These are phyloP conservation scores for Pseudogymnoascus sp. DNA, from an alignment of 2,329 filamentous ascomycete genomes.

Conservation along the genomic window DNA sequence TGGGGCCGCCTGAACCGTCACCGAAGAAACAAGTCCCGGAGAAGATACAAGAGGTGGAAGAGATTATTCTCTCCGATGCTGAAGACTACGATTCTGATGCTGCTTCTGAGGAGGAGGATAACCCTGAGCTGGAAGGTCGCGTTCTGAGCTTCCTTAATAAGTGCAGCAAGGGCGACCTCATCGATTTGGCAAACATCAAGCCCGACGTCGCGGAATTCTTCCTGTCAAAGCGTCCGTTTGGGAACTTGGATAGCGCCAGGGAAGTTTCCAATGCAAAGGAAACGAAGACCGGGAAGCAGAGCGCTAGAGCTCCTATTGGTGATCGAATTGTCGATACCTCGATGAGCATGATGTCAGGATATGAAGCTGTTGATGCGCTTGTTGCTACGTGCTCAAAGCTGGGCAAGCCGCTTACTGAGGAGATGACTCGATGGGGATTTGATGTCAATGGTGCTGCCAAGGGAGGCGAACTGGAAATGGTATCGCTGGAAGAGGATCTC, in stretches of 20 bases:
- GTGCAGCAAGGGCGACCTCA: conserved; percentile 65
- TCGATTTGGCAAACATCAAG: conserved; percentile 71
- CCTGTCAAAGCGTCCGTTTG: conserved; percentile 67
- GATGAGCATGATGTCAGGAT: conserved; percentile 66
- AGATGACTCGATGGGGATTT: conserved; percentile 61
- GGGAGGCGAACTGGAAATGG: conserved; percentile 51
- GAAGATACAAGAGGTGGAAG: conserved; percentile 8
- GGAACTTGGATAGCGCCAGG: conserved; percentile 54
- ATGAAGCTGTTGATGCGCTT: conserved; percentile 74
- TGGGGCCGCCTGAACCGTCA: conserved; percentile 14
- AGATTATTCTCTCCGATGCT: conserved; percentile 17
- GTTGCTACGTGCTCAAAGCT: conserved; percentile 67
- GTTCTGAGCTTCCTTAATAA: conserved; percentile 78
- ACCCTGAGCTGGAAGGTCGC: conserved; percentile 38
- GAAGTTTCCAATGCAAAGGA: conserved; percentile 46
- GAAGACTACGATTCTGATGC: conserved; percentile 25
- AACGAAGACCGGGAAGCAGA: conserved; percentile 42
- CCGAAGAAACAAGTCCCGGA: conserved; percentile 18
- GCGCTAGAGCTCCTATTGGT: conserved; percentile 43
- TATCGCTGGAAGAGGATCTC: conserved; percentile 38
- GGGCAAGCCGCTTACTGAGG: conserved; percentile 55
- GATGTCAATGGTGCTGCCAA: conserved; percentile 52
- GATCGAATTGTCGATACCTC: conserved; percentile 59
- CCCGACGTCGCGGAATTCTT: conserved; percentile 61
- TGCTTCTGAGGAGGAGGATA: conserved; percentile 28